Base-by-base conservation (phyloP, 73 alveolate species). In the Durusdinium trenchii region DNA sequence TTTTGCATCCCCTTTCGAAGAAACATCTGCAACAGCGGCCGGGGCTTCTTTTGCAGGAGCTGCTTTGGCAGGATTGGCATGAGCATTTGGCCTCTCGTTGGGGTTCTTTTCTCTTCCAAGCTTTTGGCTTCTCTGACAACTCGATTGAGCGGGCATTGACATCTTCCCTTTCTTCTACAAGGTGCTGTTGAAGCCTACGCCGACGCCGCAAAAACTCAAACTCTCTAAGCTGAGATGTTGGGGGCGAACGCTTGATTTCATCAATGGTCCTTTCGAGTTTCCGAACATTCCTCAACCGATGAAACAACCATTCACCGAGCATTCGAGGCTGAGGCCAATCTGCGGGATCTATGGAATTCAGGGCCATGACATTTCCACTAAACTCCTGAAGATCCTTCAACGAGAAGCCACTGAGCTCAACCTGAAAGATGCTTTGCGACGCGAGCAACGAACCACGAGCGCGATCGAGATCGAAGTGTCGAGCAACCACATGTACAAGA, bases 151-250 rank as follows among this genome's bases (percentile, higher is more conserved):
- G 38, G 0, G 86, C 96, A 30, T 89, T 89, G 36, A 23, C 42
- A n/a, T 89, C 96, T 28, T 89, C 96, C 0, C 96, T 47, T 12
- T 89, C 96, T 28, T 89, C 84, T 30, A 89, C 73, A 46, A 64
- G 18, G 23, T 43, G 45, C 36, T 89, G 73, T 5, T 89, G 85
- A 0, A 60, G 14, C 20, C 50, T 28, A 35, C 14, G 30, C 86
- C 86, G 67, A 32, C 14, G 30, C 86, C 86, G 67, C 40, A 89
- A 30, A 45, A 3, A 89, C 36, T 67, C 61, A 36, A 47, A 62
- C 0, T 32, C 86, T 30, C 96, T 32, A 69, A n/a, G 12, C 28
- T 10, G 20, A 18, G 71, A 46, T 6, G 3, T 3, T 0, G 12
- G 32, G 6, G 54, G 42, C 3, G 75, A 62, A 28, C 45, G 23